A percentile compares a stretch with the other conserved stretches of the same genome.
Conservation (phyloP, 1,284 basidiomycete species). For the Cryptococcus sp. region DNA sequence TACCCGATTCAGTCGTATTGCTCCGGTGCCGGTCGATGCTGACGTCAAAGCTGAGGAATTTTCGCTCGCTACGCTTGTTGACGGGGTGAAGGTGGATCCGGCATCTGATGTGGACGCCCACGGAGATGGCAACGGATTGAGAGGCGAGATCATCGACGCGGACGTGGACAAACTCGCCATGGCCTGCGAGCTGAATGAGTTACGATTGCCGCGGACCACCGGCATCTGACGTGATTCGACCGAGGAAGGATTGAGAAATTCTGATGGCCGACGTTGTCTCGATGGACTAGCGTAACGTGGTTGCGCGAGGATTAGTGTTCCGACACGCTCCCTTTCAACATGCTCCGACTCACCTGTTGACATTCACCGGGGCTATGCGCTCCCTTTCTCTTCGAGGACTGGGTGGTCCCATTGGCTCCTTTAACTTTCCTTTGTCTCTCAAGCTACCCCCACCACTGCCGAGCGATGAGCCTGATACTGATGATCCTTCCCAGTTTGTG, state of each 20-base stretch:
- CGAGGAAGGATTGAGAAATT: conserved; percentile 41
- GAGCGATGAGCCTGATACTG: conserved; percentile 21
- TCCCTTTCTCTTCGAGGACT: conserved; percentile 41
- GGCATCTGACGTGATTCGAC: conserved; percentile 40
- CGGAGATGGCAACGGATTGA: conserved; percentile 52
- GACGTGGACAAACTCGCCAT: conserved; percentile 41
- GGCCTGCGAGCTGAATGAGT: conserved; percentile 8
- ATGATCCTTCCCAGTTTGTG: conserved; percentile 25
- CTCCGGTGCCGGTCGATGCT: conserved; percentile 36
- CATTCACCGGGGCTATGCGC: conserved; percentile 9
- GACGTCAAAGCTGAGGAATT: conserved; percentile 28
- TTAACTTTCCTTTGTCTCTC: conserved; percentile 37
- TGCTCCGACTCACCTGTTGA: conserved; percentile 26
- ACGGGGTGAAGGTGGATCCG: conserved; percentile 28
- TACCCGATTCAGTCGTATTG: conserved; percentile 58
- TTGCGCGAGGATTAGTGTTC: not conserved
- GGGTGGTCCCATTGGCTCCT: conserved; percentile 29
- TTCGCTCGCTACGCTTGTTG: conserved; percentile 31
- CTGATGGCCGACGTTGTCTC: conserved; percentile 40
- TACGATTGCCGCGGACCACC: conserved; percentile 14
- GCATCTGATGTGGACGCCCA: conserved; percentile 39
- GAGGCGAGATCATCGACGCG: conserved; percentile 51
- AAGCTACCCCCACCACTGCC: conserved; percentile 22
- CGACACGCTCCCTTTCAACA: not conserved
- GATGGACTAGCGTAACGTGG: conserved; percentile 23